Base-by-base conservation (phyloP, 2,329 filamentous ascomycete species). In the Bisporella sp. region DNA sequence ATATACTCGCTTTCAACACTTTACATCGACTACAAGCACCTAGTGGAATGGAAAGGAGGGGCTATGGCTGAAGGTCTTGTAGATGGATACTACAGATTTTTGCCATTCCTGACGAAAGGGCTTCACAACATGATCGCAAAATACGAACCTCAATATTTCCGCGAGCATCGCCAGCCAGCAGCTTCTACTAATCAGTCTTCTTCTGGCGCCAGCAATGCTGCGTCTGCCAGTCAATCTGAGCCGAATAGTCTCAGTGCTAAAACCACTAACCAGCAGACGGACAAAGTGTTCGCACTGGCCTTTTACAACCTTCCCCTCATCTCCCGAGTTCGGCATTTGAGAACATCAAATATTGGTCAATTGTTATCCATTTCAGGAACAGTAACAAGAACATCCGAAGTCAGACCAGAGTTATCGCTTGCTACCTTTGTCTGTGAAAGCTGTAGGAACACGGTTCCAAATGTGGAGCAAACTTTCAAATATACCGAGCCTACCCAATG, bases 401-500 rank as follows among this genome's bases (percentile, higher is more conserved):
- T 99, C 29, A 82, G 93, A 33, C 93, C 93, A 0, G 93, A 99
- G 69, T 72, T 99, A 54, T 95, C 90, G 3, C 75, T 95, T 28
- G 93, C 88, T 5, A 96, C 93, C 0, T 99, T 99, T 63, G 82
- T 85, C 50, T 99, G 93, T 69, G 88, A 96, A 67, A 81, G 78
- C 45, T 99, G 93, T 72, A 86, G 88, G 57, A 84, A 82, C 3
- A 82, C 91, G 1, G 82, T 96, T 5, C 84, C 88, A 37, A 95
- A 96, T 64, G 84, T 99, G 31, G 93, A 99, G 69, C 93, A 99
- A 71, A 96, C 89, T 0, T 99, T 99, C 73, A 84, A 90, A 64
- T 99, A 96, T 69, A 96, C 92, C 0, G 93, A 99, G 66, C 93
- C 93, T 1, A 92, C 90, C 4, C 89, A 96, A 71, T 99, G 93